phyloP scores from a whole-genome alignment of 345 rosid genomes.

The Heritiera littoralis region DNA sequence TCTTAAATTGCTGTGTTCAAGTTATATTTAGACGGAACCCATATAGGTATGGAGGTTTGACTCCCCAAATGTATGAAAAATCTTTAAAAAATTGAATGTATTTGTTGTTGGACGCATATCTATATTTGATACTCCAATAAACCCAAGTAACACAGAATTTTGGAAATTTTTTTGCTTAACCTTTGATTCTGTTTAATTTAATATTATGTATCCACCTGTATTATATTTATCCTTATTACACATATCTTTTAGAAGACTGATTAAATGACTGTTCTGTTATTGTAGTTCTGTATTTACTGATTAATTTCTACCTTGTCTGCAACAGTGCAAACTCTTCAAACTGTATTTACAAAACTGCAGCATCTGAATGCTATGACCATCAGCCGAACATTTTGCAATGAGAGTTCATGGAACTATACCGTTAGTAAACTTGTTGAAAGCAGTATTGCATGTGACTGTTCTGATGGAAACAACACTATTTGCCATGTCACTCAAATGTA shows the following conservation, averaged over 20 bases:
- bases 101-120: too few relatives aligned
- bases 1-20: too few relatives aligned
- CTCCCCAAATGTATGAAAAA: too few relatives aligned
- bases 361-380: slow-evolving; percentile 29
- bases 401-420: slow-evolving; percentile 34
- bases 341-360: slow-evolving; percentile 46
- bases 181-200: not conserved
- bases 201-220: not conserved
- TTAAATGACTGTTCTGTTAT: not conserved
- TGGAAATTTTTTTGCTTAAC: not conserved
- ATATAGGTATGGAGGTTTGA: too few relatives aligned
- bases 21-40: too few relatives aligned
- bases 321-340: slow-evolving; percentile 52
- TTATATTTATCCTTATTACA: not conserved
- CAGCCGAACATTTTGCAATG: slow-evolving; percentile 46
- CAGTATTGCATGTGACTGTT: slow-evolving; percentile 57
- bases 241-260: not conserved
- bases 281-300: not conserved
- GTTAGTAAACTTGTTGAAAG: not conserved
- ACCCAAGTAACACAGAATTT: not conserved
- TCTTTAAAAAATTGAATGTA: too few relatives aligned
- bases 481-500: slow-evolving; percentile 72
- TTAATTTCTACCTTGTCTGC: slow-evolving; percentile 9
- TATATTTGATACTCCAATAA: too few relatives aligned
- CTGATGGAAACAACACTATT: slow-evolving; percentile 26